These are phyloP conservation scores for Boletales sp. DNA, from an alignment of 768 basidiomycete genomes.

Conservation along the genomic window DNA sequence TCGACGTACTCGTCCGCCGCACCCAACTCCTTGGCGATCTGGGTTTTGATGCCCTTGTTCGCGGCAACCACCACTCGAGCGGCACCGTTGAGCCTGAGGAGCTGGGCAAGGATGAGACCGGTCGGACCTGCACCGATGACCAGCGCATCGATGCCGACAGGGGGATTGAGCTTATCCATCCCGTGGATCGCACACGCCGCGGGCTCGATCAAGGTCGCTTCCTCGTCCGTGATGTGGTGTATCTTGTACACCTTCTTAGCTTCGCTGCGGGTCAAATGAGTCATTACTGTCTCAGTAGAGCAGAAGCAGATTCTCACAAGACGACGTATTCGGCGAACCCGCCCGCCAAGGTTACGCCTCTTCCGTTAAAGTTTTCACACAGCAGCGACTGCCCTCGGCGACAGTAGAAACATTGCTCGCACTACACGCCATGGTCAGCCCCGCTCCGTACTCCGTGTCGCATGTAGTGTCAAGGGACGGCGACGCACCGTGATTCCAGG, in stretches of 20 bases:
- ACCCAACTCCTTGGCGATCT: slow-evolving; percentile 71
- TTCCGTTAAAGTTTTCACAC: slow-evolving; percentile 81
- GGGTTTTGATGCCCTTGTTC: slow-evolving; percentile 85
- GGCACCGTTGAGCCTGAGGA: slow-evolving; percentile 86
- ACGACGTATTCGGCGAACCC: slow-evolving; percentile 89
- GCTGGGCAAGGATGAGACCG: slow-evolving; percentile 84
- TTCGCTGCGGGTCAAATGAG: slow-evolving; percentile 36
- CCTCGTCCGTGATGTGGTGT: slow-evolving; percentile 81
- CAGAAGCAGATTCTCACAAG: slow-evolving; percentile 49
- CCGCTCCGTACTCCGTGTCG: background rate
- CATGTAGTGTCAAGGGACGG: background rate
- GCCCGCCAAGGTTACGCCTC: slow-evolving; percentile 77
- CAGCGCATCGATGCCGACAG: slow-evolving; percentile 83
- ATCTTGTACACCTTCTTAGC: slow-evolving; percentile 84
- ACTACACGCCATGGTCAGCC: slow-evolving; percentile 39
- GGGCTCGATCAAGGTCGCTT: slow-evolving; percentile 85
- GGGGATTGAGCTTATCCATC: slow-evolving; percentile 79
- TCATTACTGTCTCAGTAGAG: background rate
- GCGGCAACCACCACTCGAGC: slow-evolving; percentile 74
- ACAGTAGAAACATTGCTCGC: slow-evolving; percentile 85
- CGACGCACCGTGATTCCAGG: slow-evolving; percentile 61
- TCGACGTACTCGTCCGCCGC: slow-evolving; percentile 83
- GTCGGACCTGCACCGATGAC: slow-evolving; percentile 88
- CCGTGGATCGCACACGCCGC: slow-evolving; percentile 91
- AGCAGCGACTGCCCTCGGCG: slow-evolving; percentile 74